Evolutionary conservation across 306 rosid genomes (phyloP).

Genomic region (Cicer judaicum): DNA sequence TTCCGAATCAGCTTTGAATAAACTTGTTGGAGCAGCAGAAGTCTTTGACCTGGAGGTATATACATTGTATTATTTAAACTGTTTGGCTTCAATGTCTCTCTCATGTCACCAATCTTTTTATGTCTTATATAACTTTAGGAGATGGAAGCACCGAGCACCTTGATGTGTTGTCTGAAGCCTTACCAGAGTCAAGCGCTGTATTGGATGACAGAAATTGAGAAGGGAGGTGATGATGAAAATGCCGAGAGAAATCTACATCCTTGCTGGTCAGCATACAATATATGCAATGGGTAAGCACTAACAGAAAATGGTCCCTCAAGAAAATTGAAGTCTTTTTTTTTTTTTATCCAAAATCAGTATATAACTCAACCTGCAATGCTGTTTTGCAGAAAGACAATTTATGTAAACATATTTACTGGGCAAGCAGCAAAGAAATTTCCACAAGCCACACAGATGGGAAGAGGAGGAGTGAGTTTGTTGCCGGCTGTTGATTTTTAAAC

Average conservation of each 20-base stretch:
- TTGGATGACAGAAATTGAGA: slow-evolving; percentile 88
- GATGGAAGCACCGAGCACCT: slow-evolving; percentile 66
- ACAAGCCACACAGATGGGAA: slow-evolving; percentile 74
- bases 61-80: slow-evolving; percentile 1
- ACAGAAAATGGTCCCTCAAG: slow-evolving; percentile 2
- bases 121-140: slow-evolving; percentile 54
- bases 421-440: slow-evolving; percentile 73
- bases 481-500: slow-evolving; percentile 1
- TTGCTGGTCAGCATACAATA: slow-evolving; percentile 82
- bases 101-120: background rate
- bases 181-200: slow-evolving; percentile 90
- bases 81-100: slow-evolving; percentile 7
- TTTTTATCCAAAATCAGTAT: background rate
- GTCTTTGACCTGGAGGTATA: slow-evolving; percentile 74
- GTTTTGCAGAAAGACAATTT: slow-evolving; percentile 66
- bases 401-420: slow-evolving; percentile 78
- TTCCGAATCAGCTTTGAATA: slow-evolving; percentile 72
- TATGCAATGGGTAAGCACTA: slow-evolving; percentile 70
- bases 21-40: slow-evolving; percentile 77
- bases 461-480: slow-evolving; percentile 86
- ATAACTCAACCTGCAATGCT: slow-evolving; percentile 8
- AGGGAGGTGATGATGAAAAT: slow-evolving; percentile 60
- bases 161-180: slow-evolving; percentile 68
- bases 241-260: slow-evolving; percentile 75
- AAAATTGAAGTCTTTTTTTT: background rate